These are phyloP conservation scores for Carallia pectinifolia DNA, from an alignment of 345 rosid species.

Conservation along the genomic window DNA sequence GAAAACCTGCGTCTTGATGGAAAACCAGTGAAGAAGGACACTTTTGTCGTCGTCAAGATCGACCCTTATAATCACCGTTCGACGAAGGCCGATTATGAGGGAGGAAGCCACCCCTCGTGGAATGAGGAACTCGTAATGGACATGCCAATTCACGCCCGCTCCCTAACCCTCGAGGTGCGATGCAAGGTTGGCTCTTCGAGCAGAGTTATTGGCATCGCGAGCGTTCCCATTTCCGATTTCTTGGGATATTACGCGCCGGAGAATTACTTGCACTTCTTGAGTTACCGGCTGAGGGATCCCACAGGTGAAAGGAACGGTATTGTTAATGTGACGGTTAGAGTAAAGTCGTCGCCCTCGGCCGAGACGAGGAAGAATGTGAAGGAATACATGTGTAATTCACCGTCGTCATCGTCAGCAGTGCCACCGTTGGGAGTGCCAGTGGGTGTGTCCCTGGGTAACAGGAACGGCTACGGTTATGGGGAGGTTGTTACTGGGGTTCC, in stretches of 20 bases:
- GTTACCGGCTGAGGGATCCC: constrained; percentile 59
- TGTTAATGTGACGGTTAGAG: constrained; percentile 55
- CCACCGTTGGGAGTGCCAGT: background rate
- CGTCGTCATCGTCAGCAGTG: no score
- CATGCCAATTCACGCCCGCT: constrained; percentile 36
- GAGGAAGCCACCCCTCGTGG: constrained; percentile 60
- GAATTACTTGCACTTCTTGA: constrained; percentile 57
- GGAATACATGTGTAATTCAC: no score
- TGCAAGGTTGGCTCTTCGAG: constrained; percentile 33
- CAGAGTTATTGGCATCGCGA: constrained; percentile 40
- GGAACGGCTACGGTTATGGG: background rate
- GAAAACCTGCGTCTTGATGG: constrained; percentile 48
- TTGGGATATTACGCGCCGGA: constrained; percentile 47
- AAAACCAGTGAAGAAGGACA: constrained; percentile 41
- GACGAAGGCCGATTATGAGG: constrained; percentile 28
- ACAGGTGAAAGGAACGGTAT: constrained; percentile 51
- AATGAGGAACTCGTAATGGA: constrained; percentile 44
- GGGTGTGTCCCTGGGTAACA: background rate
- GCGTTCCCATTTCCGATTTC: constrained; percentile 59
- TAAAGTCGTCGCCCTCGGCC: constrained; percentile 1
- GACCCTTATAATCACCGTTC: constrained; percentile 13
- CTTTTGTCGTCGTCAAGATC: constrained; percentile 28
- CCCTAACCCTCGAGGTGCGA: constrained; percentile 41
- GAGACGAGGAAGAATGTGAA: no score
- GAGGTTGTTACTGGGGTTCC: background rate